phyloP scores from a whole-genome alignment of 2,329 filamentous ascomycete species.

The Hypoxylon rubiginosum region DNA sequence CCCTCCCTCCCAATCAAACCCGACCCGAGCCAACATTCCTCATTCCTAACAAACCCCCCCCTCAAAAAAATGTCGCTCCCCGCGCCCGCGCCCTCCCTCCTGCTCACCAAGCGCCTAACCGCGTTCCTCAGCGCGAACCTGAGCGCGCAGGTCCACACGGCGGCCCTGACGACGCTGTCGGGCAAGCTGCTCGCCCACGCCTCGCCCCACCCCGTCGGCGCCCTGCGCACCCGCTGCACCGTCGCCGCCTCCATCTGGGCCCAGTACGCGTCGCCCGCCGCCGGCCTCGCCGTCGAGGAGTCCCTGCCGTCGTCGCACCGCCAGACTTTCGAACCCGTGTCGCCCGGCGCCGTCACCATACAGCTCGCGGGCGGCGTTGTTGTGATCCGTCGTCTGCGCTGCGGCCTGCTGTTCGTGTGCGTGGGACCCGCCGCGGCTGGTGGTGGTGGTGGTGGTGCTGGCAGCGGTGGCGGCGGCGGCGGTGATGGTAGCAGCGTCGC shows the following conservation, averaged over 20 bases:
- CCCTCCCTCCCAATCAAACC: background rate
- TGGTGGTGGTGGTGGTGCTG: no score
- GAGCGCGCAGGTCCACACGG: conserved; percentile 68
- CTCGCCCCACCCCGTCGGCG: conserved; percentile 66
- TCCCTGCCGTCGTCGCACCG: conserved; percentile 53
- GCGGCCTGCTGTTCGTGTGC: conserved; percentile 73
- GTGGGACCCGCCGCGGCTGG: conserved; percentile 66
- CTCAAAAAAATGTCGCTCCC: conserved; percentile 43
- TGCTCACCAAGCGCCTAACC: conserved; percentile 76
- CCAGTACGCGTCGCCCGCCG: conserved; percentile 63
- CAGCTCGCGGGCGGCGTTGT: conserved; percentile 71
- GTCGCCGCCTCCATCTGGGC: conserved; percentile 73
- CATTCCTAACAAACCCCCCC: background rate
- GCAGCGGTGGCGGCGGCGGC: background rate
- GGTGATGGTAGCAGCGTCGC: background rate
- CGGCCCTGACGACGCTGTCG: conserved; percentile 70
- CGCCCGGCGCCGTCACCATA: conserved; percentile 64
- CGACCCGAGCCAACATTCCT: background rate
- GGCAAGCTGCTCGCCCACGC: conserved; percentile 75
- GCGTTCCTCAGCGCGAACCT: conserved; percentile 72
- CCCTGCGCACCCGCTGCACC: conserved; percentile 73
- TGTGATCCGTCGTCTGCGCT: conserved; percentile 69
- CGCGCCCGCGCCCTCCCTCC: conserved; percentile 65
- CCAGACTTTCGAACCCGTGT: conserved; percentile 41
- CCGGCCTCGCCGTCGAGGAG: conserved; percentile 58